Base-by-base conservation (phyloP, 306 rosid species). In the Vicia villosa region DNA sequence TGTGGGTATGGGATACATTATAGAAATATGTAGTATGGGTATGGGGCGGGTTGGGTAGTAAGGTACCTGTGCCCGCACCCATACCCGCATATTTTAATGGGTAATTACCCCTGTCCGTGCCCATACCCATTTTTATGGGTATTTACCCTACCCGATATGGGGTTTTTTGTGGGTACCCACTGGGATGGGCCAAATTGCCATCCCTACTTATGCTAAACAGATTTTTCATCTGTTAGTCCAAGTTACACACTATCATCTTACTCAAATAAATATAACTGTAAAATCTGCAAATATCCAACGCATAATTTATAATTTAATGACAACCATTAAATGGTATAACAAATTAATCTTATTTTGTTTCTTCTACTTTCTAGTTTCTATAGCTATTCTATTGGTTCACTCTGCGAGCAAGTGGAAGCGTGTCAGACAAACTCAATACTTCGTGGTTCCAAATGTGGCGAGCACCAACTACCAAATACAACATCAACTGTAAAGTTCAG, bases 401-500 rank as follows among this genome's bases (percentile, higher is more conserved):
- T 63, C 56, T 5, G n/a, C 6, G 22, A 34, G 34, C 50, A 59
- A 19, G 50, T 46, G 8, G 21, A 63, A 63, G 56, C 52, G 54
- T 37, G 28, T 7, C 49, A 71, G 7, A 61, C 28, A 69, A 50
- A 73, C 43, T 34, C 13, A 41, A 2, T 37, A 24, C 36, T 59
- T 50, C 13, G 20, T 59, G 76, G 34, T 54, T 68, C 32, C 51
- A 17, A n/a, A 6, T 24, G 41, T 36, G 68, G 61, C 38, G 11
- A 22, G 59, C 30, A 52, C 47, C 49, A 20, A 17, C 47, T 32
- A 40, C 15, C 21, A 55, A 34, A 21, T 21, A 54, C 15, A 50
- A 7, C 46, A 17, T 75, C 66, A 89, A 66, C 79, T 59, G 77
- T 84, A 90, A 68, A 17, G 78, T 74, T 94, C 88, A 10, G 92